A percentile compares a stretch with the other conserved stretches of the same genome.
Evolutionary conservation across 768 basidiomycete genomes (phyloP).

Genomic region (Xerocomellus amylosporus): DNA sequence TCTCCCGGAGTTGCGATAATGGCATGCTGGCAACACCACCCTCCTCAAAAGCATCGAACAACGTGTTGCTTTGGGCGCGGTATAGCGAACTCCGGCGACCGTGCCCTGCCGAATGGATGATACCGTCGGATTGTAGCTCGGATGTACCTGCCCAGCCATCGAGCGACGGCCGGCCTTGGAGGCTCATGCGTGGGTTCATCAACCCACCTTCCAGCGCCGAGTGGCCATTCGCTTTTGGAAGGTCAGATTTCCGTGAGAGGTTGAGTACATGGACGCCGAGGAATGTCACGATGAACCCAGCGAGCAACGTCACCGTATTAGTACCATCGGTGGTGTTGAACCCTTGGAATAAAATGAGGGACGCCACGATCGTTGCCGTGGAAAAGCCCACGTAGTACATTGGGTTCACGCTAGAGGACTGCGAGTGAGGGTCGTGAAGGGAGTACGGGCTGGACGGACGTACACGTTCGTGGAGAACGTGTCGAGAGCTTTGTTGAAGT

Average conservation of each 20-base stretch:
- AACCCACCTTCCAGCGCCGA: conserved; percentile 62
- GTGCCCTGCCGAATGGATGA: conserved; percentile 41
- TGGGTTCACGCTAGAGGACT: conserved; percentile 75
- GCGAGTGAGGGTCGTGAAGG: not conserved
- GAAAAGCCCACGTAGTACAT: conserved; percentile 98
- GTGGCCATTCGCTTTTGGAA: conserved; percentile 43
- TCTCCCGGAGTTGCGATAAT: conserved; percentile 63
- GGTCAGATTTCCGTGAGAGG: conserved; percentile 61
- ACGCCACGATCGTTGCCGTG: conserved; percentile 88
- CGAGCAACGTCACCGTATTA: conserved; percentile 83
- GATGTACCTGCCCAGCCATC: conserved; percentile 64
- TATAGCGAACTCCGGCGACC: conserved; percentile 66
- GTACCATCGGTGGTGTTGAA: conserved; percentile 84
- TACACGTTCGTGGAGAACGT: conserved; percentile 98
- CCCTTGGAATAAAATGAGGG: conserved; percentile 95
- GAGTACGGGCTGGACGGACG: conserved; percentile 30
- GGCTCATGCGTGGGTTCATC: conserved; percentile 74
- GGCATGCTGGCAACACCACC: conserved; percentile 39
- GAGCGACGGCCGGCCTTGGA: conserved; percentile 76
- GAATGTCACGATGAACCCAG: conserved; percentile 91
- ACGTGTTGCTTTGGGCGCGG: conserved; percentile 57
- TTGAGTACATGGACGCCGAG: conserved; percentile 96
- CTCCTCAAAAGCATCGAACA: conserved; percentile 78
- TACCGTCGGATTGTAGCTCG: conserved; percentile 28
- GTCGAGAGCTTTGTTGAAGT: conserved; percentile 97